phyloP scores from a whole-genome alignment of 1,139 yeast species.

The Kodamaea plutei region DNA sequence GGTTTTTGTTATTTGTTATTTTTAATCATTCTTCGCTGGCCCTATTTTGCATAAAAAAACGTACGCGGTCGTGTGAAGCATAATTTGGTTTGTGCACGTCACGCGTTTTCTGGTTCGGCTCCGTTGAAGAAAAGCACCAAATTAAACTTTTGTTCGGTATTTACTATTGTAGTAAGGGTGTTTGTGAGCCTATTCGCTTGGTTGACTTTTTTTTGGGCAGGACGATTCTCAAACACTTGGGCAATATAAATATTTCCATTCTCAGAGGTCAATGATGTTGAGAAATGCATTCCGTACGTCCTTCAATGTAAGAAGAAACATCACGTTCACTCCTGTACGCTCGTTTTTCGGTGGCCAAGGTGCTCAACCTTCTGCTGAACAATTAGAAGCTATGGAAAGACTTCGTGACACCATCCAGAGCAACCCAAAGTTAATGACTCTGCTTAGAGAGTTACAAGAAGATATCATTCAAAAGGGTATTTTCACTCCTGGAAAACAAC shows the following conservation, averaged over 20 bases:
- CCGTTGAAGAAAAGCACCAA: too few species aligned
- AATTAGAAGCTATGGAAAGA: conserved; percentile 11
- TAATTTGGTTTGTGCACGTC: conserved; percentile 1
- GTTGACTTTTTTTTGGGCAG: too few species aligned
- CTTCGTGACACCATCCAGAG: conserved; percentile 13
- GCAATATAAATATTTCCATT: too few species aligned
- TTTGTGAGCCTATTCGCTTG: too few species aligned
- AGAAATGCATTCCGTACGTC: neutral
- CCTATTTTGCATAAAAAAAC: too few species aligned
- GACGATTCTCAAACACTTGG: too few species aligned
- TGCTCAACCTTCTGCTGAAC: conserved; percentile 9
- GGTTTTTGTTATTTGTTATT: conserved; percentile 3
- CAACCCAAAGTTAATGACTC: conserved; percentile 26
- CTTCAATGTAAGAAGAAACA: conserved; percentile 1
- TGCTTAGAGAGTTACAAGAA: conserved; percentile 29
- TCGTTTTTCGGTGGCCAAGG: conserved; percentile 9
- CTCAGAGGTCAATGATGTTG: neutral
- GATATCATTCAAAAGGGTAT: conserved; percentile 34
- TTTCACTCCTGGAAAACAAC: conserved; percentile 27
- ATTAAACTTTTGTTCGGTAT: too few species aligned
- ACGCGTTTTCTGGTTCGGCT: too few species aligned
- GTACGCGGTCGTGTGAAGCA: neutral
- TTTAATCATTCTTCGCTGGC: conserved; percentile 2
- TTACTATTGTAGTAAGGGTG: too few species aligned
- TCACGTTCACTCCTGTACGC: conserved; percentile 2